Evolutionary conservation across 2,329 filamentous ascomycete species (phyloP), one percentile per base, ranked within the genome.

Genomic region (Fusarium redolens): DNA sequence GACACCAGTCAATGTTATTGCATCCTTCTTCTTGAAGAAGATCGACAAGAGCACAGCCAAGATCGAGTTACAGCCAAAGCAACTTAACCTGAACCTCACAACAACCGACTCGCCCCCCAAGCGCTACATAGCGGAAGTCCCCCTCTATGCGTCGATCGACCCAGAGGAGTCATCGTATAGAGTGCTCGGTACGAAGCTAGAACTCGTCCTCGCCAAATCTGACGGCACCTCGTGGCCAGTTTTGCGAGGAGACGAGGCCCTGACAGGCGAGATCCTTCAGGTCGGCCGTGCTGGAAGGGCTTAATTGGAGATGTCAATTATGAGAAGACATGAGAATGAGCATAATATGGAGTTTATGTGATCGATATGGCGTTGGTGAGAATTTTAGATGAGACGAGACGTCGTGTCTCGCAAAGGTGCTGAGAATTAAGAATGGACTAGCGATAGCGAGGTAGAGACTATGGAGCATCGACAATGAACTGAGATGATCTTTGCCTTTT

Each of bases 21-120:
- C 93, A 4, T 96, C 93, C 13, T 92, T 98, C 75, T 99, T 97
- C 84, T 88, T 98, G 61, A 99, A 98, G 87, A 98, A 98, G 85
- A 97, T 99, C 78, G 91, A 95, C 84, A 97, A 96, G 83, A 88
- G 92, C 30, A 88, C 85, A 31, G 93, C 94, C 57, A 92, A 89
- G 73, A 88, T 98, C 50, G 85, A 88, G 30, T 96, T 98, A 80
- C 81, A 85, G 40, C 78, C 88, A 5, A 85, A 87, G 52, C 85
- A 89, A 51, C 83, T 98, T 56, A 86, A 88, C 15, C 88, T 99
- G 47, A 94, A 99, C 80, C 88, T 99, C 43, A 91, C 89, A n/a
- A 99, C 96, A 13, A 90, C 89, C 37, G 96, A 98, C 79, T 87
- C 90, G 65, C 89, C 84, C 30, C 87, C 88, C 9, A 98, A 97